These are phyloP conservation scores for Bombardia bombarda DNA, from an alignment of 495 filamentous ascomycete genomes.

Conservation along the genomic window DNA sequence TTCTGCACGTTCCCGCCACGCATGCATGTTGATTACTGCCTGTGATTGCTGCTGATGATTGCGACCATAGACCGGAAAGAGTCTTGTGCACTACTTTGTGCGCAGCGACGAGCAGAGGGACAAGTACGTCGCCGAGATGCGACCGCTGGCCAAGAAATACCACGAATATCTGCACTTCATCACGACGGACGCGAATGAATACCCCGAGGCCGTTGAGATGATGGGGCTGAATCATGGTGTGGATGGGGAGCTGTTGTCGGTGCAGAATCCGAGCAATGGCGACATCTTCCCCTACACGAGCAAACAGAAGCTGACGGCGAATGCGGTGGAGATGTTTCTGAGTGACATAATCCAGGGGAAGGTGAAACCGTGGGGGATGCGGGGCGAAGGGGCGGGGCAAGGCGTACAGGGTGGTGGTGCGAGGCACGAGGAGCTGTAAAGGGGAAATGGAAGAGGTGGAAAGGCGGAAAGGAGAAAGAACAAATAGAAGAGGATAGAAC, in stretches of 20 bases:
- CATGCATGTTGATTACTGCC: not conserved
- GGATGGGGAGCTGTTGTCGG: constrained; percentile 23
- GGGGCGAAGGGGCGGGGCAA: constrained; percentile 11
- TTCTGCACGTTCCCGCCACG: too few relatives aligned
- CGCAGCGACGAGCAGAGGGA: constrained; percentile 15
- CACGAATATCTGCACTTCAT: constrained; percentile 39
- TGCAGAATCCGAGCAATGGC: constrained; percentile 37
- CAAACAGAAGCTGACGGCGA: constrained; percentile 21
- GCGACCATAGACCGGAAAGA: constrained; percentile 31
- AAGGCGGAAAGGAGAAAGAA: too few relatives aligned
- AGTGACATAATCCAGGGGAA: constrained; percentile 36
- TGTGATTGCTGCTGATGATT: not conserved
- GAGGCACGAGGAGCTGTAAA: constrained; percentile 30
- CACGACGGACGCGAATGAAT: constrained; percentile 38
- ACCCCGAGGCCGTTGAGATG: constrained; percentile 32
- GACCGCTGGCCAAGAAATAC: constrained; percentile 40
- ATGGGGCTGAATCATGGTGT: constrained; percentile 24
- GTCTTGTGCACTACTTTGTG: constrained; percentile 38
- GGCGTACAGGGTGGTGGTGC: constrained; percentile 10
- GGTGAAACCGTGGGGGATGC: constrained; percentile 27
- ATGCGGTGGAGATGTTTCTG: constrained; percentile 32
- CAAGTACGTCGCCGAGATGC: constrained; percentile 23
- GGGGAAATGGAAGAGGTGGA: too few relatives aligned
- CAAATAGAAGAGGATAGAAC: too few relatives aligned
- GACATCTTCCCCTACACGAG: constrained; percentile 31